Conservation (phyloP, 768 basidiomycete species). For the Rhodotorula paludigena region DNA sequence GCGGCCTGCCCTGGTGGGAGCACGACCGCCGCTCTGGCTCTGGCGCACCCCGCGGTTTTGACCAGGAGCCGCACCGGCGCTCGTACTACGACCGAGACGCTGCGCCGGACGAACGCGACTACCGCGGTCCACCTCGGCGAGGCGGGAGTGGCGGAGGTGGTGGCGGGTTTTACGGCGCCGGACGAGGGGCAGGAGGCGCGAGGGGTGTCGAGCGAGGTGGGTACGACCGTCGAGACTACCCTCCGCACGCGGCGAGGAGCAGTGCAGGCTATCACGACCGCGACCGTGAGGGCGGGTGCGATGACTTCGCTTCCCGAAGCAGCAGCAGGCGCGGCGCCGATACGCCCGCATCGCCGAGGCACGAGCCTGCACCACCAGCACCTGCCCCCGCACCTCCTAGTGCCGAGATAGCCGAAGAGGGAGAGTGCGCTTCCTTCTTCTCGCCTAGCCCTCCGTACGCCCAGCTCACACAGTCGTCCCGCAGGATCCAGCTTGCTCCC, state of each 20-base stretch:
- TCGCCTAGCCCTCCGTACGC: too few relatives aligned
- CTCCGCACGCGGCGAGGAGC: too few relatives aligned
- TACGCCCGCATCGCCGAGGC: neutral
- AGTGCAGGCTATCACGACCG: neutral
- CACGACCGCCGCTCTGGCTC: neutral
- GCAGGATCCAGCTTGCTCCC: slow-evolving; percentile 32
- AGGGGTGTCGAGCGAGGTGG: neutral
- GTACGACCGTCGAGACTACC: too few relatives aligned
- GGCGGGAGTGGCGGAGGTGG: neutral
- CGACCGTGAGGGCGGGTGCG: neutral
- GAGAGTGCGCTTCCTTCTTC: slow-evolving; percentile 20
- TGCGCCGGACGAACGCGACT: neutral
- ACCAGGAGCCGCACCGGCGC: neutral
- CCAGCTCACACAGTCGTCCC: too few relatives aligned
- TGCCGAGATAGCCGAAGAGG: slow-evolving; percentile 13
- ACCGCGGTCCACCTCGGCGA: neutral
- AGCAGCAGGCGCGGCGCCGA: neutral
- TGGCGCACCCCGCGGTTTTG: neutral
- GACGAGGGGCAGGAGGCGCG: neutral
- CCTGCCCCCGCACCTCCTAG: neutral
- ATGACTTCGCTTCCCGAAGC: neutral
- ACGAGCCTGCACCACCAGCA: neutral
- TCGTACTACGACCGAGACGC: slow-evolving; percentile 2
- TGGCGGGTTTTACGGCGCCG: neutral
- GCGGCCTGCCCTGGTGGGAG: slow-evolving; percentile 35